phyloP scores from a whole-genome alignment of 148 eudicot genomes.

The Oxyria digyna region DNA sequence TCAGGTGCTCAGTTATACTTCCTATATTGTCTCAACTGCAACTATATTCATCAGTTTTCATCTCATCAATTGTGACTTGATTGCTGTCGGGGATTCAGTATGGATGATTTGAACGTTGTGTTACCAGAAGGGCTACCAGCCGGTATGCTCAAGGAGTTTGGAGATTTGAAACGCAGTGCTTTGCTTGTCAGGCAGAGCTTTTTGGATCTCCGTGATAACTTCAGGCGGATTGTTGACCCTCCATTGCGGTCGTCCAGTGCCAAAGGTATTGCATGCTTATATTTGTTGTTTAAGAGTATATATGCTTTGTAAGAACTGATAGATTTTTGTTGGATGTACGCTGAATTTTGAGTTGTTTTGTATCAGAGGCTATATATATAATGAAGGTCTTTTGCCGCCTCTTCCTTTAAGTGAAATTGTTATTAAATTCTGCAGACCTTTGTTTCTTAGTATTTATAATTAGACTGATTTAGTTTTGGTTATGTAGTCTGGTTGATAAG shows the following conservation, averaged over 20 bases:
- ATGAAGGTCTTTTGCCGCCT: not conserved
- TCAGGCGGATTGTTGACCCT: conserved; percentile 76
- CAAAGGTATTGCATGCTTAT: conserved; percentile 30
- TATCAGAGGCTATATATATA: not conserved
- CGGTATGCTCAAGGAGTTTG: conserved; percentile 83
- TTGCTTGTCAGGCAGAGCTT: conserved; percentile 65
- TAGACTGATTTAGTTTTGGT: not conserved
- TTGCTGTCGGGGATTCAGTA: conserved; percentile 13
- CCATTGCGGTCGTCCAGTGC: conserved; percentile 31
- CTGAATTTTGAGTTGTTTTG: not conserved
- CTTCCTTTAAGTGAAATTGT: not conserved
- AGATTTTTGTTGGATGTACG: not conserved
- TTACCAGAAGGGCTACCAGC: conserved; percentile 84
- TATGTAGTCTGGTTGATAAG: not conserved
- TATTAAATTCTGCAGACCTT: no score
- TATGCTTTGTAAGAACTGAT: not conserved
- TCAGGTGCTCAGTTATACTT: conserved; percentile 32
- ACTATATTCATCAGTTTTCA: not conserved
- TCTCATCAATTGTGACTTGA: not conserved
- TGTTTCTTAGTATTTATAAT: no score
- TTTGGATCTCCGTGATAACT: conserved; percentile 90
- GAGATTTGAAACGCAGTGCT: conserved; percentile 55
- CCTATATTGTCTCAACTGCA: not conserved
- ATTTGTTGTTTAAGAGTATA: not conserved
- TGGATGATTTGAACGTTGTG: conserved; percentile 41